Base-by-base conservation (phyloP, 106 monocot genomes). In the Gastrodia elata region DNA sequence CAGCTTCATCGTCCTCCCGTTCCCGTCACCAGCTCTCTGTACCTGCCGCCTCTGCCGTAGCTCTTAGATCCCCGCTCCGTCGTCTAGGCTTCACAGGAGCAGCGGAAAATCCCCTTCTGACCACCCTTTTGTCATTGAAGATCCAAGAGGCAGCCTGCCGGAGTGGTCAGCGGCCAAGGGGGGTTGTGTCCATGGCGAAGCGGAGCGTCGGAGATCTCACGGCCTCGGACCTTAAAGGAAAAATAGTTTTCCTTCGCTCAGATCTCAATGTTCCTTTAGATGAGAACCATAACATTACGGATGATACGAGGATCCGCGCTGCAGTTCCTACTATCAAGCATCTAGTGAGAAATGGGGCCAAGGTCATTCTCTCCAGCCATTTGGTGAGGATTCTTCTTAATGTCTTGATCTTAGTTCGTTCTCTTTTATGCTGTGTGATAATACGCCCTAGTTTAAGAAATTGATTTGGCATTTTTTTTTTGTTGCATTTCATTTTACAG, bases 251-350 rank as follows among this genome's bases (percentile, higher is more conserved):
- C 74, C 87, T 95, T 37, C 77, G 94, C 67, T 89, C 85, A 1
- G 94, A 95, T 64, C 82, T 95, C 43, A 95, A 95, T 59, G 94
- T 95, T 22, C 94, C 91, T 15, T 82, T 95, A 20, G 94, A 95
- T 57, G 94, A 89, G 6, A 80, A 68, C 77, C 94, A 80, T 83
- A 91, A 91, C 20, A 95, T 95, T 57, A 87, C 94, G 27, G 91
- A 95, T 65, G 89, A 95, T 68, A 95, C 94, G 14, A 85, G 94
- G 82, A 85, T 95, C 75, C 75, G 94, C 8, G 94, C 94, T 3
- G 94, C 94, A 37, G 82, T 95, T 35, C 94, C 94, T 33, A 95
- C 94, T 14, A 89, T 95, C 85, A 87, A 95, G 78, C 48, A 95
- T 73, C 77, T 95, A 46, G 81, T 83, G 6, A 69, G 71, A 64